A percentile compares a stretch with the other conserved stretches of the same genome.
phyloP scores from a whole-genome alignment of 495 filamentous ascomycete genomes.

The Penicillium steckii region DNA sequence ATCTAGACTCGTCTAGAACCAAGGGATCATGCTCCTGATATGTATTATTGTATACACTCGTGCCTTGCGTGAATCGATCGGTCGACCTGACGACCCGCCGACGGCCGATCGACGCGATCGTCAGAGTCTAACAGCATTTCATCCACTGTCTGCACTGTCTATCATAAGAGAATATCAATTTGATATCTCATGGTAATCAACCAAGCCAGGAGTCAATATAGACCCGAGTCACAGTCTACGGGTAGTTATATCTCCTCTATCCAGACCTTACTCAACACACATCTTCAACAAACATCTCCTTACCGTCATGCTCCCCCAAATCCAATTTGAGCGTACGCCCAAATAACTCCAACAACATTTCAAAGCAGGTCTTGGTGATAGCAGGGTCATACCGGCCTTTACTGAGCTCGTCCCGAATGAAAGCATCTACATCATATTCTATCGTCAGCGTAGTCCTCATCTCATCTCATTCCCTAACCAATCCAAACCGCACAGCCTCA shows the following conservation, averaged over 20 bases:
- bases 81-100: constrained; percentile 1
- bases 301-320: constrained; percentile 59
- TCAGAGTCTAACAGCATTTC: neutral
- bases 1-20: too few species aligned
- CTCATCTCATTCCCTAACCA: neutral
- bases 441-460: neutral
- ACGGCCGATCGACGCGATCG: neutral
- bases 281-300: constrained; percentile 53
- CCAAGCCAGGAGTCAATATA: too few species aligned
- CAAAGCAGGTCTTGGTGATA: constrained; percentile 84
- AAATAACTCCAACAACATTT: constrained; percentile 87
- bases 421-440: constrained; percentile 57
- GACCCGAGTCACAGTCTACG: too few species aligned
- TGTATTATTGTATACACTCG: neutral
- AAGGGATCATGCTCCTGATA: neutral
- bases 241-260: too few species aligned
- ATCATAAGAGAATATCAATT: neutral
- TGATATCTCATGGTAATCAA: too few species aligned
- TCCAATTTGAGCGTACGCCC: constrained; percentile 73
- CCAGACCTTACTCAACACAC: constrained; percentile 44
- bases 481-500: neutral
- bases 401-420: constrained; percentile 92
- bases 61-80: neutral
- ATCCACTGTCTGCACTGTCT: too few species aligned
- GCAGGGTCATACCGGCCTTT: constrained; percentile 93